Percentiles rank a stretch among this genome's conserved stretches.
Conservation (phyloP, 2,329 filamentous ascomycete genomes). For the Arachnomyces sp. region DNA sequence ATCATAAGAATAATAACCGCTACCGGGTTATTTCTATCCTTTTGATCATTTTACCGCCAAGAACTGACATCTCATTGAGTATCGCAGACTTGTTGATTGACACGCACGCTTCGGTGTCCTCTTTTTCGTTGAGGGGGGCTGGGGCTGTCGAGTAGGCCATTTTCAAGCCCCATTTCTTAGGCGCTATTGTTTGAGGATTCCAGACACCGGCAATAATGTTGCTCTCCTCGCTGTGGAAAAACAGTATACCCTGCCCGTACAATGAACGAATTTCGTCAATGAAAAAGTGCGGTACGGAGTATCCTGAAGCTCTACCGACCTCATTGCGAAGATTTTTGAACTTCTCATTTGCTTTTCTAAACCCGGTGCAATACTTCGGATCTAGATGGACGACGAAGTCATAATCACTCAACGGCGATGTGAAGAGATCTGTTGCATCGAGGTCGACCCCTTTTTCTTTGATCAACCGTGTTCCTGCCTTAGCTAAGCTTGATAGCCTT, state of each 20-base stretch:
- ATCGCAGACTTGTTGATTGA: constrained; percentile 34
- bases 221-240: constrained; percentile 61
- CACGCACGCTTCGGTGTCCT: constrained; percentile 17
- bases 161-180: constrained; percentile 29
- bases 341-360: constrained; percentile 28
- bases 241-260: constrained; percentile 65
- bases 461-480: constrained; percentile 61
- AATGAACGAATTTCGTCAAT: constrained; percentile 58
- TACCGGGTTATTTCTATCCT: constrained; percentile 50
- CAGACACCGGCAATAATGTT: constrained; percentile 58
- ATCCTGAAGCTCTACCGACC: constrained; percentile 30
- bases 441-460: constrained; percentile 47
- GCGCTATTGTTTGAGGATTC: constrained; percentile 45
- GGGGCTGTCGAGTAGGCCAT: constrained; percentile 30
- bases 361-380: constrained; percentile 41
- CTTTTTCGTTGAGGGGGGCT: constrained; percentile 7
- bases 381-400: constrained; percentile 76
- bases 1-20: constrained; percentile 11
- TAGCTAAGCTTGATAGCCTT: constrained; percentile 73
- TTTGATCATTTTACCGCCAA: constrained; percentile 60
- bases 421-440: constrained; percentile 58
- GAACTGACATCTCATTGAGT: constrained; percentile 38
- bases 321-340: constrained; percentile 77
- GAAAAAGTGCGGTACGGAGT: constrained; percentile 55
- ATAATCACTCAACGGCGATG: constrained; percentile 66